phyloP scores from a whole-genome alignment of 257 asterid species.

The Solanum rostratum region DNA sequence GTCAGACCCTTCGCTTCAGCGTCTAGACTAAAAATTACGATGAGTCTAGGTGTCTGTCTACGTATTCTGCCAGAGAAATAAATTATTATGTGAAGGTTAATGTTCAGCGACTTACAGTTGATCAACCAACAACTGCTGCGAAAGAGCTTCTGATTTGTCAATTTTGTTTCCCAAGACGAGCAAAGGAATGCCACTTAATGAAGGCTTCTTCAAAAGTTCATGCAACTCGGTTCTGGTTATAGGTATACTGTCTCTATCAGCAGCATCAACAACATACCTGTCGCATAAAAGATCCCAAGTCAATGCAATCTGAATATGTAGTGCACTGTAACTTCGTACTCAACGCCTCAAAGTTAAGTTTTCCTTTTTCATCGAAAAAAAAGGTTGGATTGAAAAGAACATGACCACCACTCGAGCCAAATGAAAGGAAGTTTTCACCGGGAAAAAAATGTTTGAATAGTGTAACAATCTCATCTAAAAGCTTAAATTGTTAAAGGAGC shows the following conservation, averaged over 20 bases:
- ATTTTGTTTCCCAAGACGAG: slow-evolving; percentile 86
- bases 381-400: background rate
- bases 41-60: background rate
- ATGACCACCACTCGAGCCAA: background rate
- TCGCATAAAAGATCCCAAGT: background rate
- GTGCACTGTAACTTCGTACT: background rate
- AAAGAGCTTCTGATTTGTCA: slow-evolving; percentile 84
- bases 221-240: slow-evolving; percentile 69
- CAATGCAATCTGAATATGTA: background rate
- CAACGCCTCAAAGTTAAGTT: background rate
- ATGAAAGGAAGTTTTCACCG: background rate
- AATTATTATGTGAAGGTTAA: background rate
- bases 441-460: background rate
- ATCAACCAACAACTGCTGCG: slow-evolving; percentile 58
- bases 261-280: slow-evolving; percentile 95
- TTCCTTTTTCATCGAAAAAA: background rate
- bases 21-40: background rate
- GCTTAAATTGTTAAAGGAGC: background rate
- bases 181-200: slow-evolving; percentile 63
- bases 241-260: slow-evolving; percentile 83
- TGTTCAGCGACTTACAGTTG: slow-evolving; percentile 53
- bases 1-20: background rate
- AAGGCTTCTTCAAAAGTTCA: slow-evolving; percentile 67
- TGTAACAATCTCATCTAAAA: background rate
- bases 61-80: background rate